Base-by-base conservation (phyloP, 139 green algal genomes). In the Coccomyxa sp. region DNA sequence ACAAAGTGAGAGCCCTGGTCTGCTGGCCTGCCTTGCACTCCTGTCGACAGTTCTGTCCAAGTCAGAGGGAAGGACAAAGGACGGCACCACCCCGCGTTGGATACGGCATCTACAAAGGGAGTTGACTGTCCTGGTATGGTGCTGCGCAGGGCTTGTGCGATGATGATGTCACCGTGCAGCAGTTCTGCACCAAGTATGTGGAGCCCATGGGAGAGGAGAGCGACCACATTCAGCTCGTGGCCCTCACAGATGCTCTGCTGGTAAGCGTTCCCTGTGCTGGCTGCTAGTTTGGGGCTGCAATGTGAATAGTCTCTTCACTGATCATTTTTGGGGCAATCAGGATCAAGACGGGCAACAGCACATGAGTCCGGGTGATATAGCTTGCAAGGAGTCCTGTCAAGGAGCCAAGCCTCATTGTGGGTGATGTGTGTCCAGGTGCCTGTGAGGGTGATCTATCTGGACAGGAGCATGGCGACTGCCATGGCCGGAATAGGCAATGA, bases 171-270 rank as follows among this genome's bases (percentile, higher is more conserved):
- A 81, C 24, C 27, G 90, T 96, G 18, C 58, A 82, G 70, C 77
- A 81, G 44, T 84, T 88, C 50, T 44, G 76, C 10, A 39, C 34
- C 27, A 41, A 78, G n/a, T 84, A 77, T 55, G 78, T 82, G 50
- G 87, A 91, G 81, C 80, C 90, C 7, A 98, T 98, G 95, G 95
- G 92, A 0, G 95, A 97, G 82, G 95, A 98, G 85, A 93, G 85
- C 73, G 95, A 98, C 85, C 92, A 98, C 75, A 84, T 98, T 33
- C 94, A 98, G 73, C 93, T 97, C 50, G 93, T 96, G n/a, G 95
- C 95, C 16, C 82, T 98, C 33, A 90, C 91, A n/a, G 90, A 98
- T 64, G 92, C 94, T 29, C 75, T 98, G 73, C 84, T 92, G 83
- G 89, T 94, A 31, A 64, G 50, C 27, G n/a, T n/a, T n/a, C n/a